Percentiles rank a stretch among this genome's conserved stretches.
Evolutionary conservation across 208 protist genomes (phyloP).

Genomic region (Leishmania mexicana): DNA sequence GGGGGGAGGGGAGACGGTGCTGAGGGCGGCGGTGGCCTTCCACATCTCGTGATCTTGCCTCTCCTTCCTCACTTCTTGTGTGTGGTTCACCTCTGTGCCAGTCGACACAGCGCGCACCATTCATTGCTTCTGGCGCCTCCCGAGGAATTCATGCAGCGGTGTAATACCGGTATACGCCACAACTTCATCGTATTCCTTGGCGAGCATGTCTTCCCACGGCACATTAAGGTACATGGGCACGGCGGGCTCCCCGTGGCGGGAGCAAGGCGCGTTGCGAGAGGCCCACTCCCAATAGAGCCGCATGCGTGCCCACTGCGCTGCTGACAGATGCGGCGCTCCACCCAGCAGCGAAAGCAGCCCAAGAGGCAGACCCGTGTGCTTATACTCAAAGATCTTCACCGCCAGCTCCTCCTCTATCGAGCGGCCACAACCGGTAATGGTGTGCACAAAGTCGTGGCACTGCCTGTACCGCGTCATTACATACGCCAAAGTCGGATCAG

Average conservation of each 20-base stretch:
- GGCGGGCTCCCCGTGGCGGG: slow-evolving; percentile 42
- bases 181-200: slow-evolving; percentile 56
- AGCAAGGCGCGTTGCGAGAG: slow-evolving; percentile 45
- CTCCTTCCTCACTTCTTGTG: background rate
- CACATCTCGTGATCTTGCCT: background rate
- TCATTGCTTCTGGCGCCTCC: slow-evolving; percentile 6
- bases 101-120: background rate
- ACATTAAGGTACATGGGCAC: slow-evolving; percentile 78
- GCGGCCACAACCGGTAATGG: slow-evolving; percentile 60
- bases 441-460: slow-evolving; percentile 87
- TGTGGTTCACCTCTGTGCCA: background rate
- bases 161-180: slow-evolving; percentile 58
- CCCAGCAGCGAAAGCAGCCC: slow-evolving; percentile 70
- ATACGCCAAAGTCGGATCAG: slow-evolving; percentile 75
- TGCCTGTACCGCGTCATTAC: slow-evolving; percentile 89
- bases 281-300: slow-evolving; percentile 69
- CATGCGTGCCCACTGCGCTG: slow-evolving; percentile 49
- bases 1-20: background rate
- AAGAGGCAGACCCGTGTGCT: slow-evolving; percentile 82
- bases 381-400: slow-evolving; percentile 84
- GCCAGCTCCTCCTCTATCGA: slow-evolving; percentile 87
- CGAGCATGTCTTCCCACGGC: slow-evolving; percentile 76
- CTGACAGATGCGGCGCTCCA: slow-evolving; percentile 58
- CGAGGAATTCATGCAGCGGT: slow-evolving; percentile 62
- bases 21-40: background rate